Evolutionary conservation across 345 rosid genomes (phyloP), one percentile per base, ranked within the genome.

Genomic region (Ceriops zippeliana): DNA sequence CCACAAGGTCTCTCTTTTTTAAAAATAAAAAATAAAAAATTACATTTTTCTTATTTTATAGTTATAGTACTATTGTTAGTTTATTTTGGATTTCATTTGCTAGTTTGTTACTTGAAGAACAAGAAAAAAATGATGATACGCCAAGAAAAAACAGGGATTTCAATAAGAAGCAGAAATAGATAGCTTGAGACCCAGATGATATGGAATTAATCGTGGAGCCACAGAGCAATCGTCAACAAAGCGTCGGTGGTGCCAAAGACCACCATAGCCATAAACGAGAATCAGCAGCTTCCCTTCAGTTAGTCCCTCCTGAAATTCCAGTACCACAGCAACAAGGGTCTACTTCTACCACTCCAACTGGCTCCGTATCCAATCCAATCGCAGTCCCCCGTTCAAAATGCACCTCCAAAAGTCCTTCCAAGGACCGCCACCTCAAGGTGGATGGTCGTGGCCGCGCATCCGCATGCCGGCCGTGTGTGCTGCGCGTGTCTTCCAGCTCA

Each of bases 381-480:
- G 58, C 26, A 24, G 22, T 13, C 26, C 49, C 15, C 70, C 83
- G 6, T 34, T 34, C 37, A 34, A 32, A 64, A 63, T 38, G 24
- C 53, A 42, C 49, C 49, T 2, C 15, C 26, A 86, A 88, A 63
- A 78, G 83, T 54, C 88, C 96, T 15, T 73, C 90, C 37, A 90
- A 88, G 70, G 96, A 90, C 65, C 86, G 96, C 7, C 96, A 90
- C 56, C 88, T 91, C 9, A 90, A 90, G 69, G 96, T 90, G 21
- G 96, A 90, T 10, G 96, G 96, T 52, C 89, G 96, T 6, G 96
- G 96, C 49, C 83, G 96, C 26, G 96, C 62, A 90, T 90, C 78
- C 87, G 96, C 28, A 90, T 90, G 93, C 96, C 96, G 31, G 91
- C 93, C 66, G 60, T 86, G 65, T 90, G 93, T 58, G 96, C 96